Base-by-base conservation (phyloP, 225 moss, liverwort and hornwort genomes). In the Thuidium tamariscinum region DNA sequence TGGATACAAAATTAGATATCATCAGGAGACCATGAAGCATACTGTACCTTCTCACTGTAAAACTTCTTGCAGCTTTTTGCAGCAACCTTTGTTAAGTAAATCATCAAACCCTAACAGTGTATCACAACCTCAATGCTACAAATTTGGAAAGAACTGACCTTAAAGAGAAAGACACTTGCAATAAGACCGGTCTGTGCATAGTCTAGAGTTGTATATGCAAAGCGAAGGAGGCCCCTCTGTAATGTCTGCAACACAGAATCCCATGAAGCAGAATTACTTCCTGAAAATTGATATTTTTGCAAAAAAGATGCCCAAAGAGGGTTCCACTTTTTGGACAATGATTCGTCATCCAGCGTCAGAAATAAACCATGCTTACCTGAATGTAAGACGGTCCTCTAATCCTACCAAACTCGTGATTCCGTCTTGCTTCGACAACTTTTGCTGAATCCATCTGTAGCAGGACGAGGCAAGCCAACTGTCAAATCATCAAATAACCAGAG, bases 181-280 rank as follows among this genome's bases (percentile, higher is more conserved):
- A 99, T 97, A 34, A 99, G 95, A 71, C 96, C 99, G 65, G 97
- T 95, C 74, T 99, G 99, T 39, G 99, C 97, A 89, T 97, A 97
- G 83, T 99, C 99, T 55, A 99, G 86, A 86, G 94, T 81, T 80
- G 95, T 93, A 87, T 99, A 99, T 70, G 85, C 91, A 79, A 95
- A 90, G 51, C 95, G 96, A 82, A 97, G 95, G n/a, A 99, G 77
- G 66, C 89, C 94, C 83, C 99, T 93, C 90, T 96, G 99, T 60
- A 95, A 88, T 57, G 96, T 75, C 97, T 97, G 93, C 88, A 89
- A 73, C 32, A 79, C 32, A 74, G 73, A 83, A 74, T 48, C 60
- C 62, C 74, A 55, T 52, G 10, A 46, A 74, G 74, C 20, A 73
- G 25, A 86, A 34, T 81, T 42, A 18, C 25, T 48, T 46, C 27